phyloP scores from a whole-genome alignment of 202 grass and related monocot genomes.

The Sporobolus alterniflorus region DNA sequence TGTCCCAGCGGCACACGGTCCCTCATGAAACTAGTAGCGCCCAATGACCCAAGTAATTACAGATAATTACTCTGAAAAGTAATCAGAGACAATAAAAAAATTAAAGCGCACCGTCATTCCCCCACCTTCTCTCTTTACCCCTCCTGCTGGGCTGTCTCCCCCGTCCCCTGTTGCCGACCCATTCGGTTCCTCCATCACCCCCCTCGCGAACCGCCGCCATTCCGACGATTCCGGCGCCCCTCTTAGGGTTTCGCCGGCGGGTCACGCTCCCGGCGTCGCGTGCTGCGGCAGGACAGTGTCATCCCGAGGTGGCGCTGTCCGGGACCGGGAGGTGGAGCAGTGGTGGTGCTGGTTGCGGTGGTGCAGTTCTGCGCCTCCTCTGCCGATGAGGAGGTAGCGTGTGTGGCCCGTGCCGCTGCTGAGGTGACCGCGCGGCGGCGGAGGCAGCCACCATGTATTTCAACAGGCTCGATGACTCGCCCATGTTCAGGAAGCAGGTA shows the following conservation, averaged over 20 bases:
- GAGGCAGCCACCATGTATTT: constrained; percentile 69
- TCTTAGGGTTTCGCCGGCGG: constrained; percentile 49
- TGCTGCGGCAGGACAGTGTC: background rate
- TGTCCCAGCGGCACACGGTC: too few species aligned
- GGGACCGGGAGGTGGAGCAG: background rate
- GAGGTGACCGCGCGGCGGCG: constrained; percentile 41
- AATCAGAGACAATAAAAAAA: constrained; percentile 28
- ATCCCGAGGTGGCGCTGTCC: background rate
- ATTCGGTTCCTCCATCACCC: constrained; percentile 52
- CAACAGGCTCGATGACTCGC: constrained; percentile 96
- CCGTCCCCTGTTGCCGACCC: constrained; percentile 24
- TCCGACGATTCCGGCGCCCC: constrained; percentile 50
- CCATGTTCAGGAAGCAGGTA: constrained; percentile 99
- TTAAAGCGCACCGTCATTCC: constrained; percentile 45
- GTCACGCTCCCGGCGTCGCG: background rate
- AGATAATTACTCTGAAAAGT: background rate
- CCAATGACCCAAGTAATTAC: background rate
- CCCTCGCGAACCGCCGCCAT: constrained; percentile 52
- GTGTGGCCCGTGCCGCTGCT: background rate
- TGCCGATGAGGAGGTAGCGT: constrained; percentile 45
- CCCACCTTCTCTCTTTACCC: constrained; percentile 34
- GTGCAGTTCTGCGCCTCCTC: background rate
- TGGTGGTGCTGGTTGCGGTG: background rate
- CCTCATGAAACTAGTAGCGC: constrained; percentile 5
- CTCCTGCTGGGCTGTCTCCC: constrained; percentile 1